Conservation (phyloP, 345 rosid genomes). For the Nephelium lappaceum region DNA sequence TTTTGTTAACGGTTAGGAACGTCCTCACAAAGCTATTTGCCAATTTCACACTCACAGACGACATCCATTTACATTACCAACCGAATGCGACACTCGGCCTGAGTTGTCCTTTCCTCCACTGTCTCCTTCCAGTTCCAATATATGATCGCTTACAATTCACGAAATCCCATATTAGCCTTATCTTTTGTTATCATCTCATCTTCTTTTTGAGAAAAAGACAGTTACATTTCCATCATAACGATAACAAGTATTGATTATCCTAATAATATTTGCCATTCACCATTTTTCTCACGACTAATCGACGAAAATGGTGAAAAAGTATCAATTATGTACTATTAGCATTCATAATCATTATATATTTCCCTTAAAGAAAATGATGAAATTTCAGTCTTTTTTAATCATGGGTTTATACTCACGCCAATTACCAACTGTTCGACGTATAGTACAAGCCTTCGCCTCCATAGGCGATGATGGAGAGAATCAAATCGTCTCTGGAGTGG, state of each 20-base stretch:
- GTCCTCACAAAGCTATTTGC: slow-evolving; percentile 36
- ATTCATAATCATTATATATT: no score
- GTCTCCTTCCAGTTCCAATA: slow-evolving; percentile 20
- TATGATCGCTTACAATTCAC: not conserved
- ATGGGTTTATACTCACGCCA: not conserved
- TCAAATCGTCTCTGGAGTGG: slow-evolving; percentile 43
- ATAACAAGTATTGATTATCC: not conserved
- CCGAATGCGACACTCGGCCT: slow-evolving; percentile 59
- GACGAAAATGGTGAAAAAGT: not conserved
- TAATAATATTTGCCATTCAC: not conserved
- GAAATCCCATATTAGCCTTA: slow-evolving; percentile 18
- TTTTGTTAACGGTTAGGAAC: slow-evolving; percentile 61
- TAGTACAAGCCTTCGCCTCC: slow-evolving; percentile 87
- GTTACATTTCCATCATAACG: not conserved
- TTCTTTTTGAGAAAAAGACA: not conserved
- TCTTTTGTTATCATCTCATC: not conserved
- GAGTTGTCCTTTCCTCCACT: slow-evolving; percentile 24
- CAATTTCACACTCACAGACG: slow-evolving; percentile 11
- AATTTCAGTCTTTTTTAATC: not conserved
- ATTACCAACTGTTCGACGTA: slow-evolving; percentile 67
- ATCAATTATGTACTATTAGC: not conserved
- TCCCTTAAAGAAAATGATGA: not conserved
- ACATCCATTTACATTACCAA: slow-evolving; percentile 32
- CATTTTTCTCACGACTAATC: not conserved
- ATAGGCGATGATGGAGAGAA: slow-evolving; percentile 56